Evolutionary conservation across 305 asterid genomes (phyloP), one percentile per base, ranked within the genome.

Genomic region (Fraxinus baroniana): DNA sequence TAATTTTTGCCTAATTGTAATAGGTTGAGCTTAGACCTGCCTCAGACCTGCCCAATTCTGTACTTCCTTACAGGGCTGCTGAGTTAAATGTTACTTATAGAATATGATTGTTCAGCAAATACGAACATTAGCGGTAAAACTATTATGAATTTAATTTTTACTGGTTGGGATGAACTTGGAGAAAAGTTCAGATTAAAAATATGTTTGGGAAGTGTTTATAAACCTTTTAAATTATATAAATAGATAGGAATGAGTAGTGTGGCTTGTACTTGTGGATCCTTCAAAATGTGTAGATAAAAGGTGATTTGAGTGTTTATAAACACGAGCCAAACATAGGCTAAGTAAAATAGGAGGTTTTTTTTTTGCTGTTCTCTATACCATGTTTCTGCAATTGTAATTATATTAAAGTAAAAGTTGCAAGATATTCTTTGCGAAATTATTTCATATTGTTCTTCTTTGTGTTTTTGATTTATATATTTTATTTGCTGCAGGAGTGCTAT

Each of bases 401-500:
- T 82, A 77, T 18, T 57, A 44, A 26, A 78, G 12, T 39, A 26
- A 5, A 35, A 24, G 37, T 79, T 46, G 66, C 70, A 5, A 7
- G 10, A 12, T 13, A 12, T 41, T 68, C 37, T 77, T 79, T 70
- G 66, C 36, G 75, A 35, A 70, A 74, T 62, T 33, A 46, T 24
- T 55, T 35, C 83, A 35, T 72, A 37, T 76, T 7, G 24, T 82
- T 4, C 39, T 64, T 76, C 77, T 33, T 30, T 84, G 0, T 8
- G 72, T 18, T 30, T 30, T 80, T 20, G 6, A 80, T 57, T 77
- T 35, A 41, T 18, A 72, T 78, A 18, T 24, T 39, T 30, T 37
- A 49, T 55, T 76, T 76, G 64, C 36, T 44, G 62, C 92, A 94
- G 97, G 99, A 95, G 18, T 95, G 97, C 86, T 92, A 93, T 88